Evolutionary conservation across 495 filamentous ascomycete genomes (phyloP), one percentile per base, ranked within the genome.

Genomic region (Melanomma pulvis-pyrius): DNA sequence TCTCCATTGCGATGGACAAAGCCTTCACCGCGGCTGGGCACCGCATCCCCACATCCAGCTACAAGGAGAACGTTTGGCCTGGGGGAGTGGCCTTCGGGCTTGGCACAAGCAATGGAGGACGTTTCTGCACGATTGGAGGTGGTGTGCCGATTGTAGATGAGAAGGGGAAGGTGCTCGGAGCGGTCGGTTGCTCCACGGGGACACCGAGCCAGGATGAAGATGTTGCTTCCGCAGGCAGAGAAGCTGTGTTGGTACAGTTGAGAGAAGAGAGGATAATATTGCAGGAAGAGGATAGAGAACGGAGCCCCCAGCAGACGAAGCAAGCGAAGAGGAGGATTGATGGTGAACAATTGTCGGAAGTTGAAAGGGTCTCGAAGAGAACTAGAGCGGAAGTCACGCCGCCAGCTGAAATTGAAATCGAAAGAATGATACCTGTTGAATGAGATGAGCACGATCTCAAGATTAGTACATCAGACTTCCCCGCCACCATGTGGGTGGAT

Each of bases 11-110:
- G 34, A 72, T 78, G 62, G 72, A 78, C 70, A 78, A 78, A 59
- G 76, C 75, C 39, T 78, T 74, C 63, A 78, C 76, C 11, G 76
- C 76, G 4, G 73, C 76, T 1, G 76, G 75, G 19, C 76, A 77
- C 64, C 74, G 75, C 28, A 49, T 59, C 4, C 74, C 74, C 1
- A 78, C 76, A 3, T 68, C 70, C n/a, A 58, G 22, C 11, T 77
- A 77, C 61, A 64, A 67, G 12, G 59, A 65, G 25, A 68, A 64
- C 50, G 71, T 73, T 17, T 78, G 73, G 72, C 75, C 76, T 1
- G 76, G 76, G 3, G 75, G 75, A 12, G 65, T 67, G 2, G 75
- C 70, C 13, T 77, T 63, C 50, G 76, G 76, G 1, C 75, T 78
- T 30, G 65, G 70, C 19, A 72, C 72, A 49, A 72, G 34, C 21